Evolutionary conservation across 2,329 filamentous ascomycete species (phyloP), one percentile per base, ranked within the genome.

Genomic region (Cryoendolithus antarcticus): DNA sequence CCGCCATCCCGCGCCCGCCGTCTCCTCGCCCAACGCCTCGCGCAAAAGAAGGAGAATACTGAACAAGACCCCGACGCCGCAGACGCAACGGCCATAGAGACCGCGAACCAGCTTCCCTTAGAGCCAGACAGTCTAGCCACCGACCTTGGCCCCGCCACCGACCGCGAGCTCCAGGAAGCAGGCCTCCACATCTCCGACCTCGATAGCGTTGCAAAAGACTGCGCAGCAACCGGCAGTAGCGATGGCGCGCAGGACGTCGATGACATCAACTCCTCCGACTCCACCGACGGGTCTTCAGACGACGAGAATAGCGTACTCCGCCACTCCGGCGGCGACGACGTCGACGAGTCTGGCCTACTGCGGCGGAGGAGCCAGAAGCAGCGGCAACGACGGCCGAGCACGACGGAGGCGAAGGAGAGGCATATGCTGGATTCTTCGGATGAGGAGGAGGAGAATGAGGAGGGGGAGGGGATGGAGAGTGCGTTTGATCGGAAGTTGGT

Each of bases 11-110:
- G 89, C 38, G 89, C 89, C 6, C 77, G 89, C 37, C 72, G 86
- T 40, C 86, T 93, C 60, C 74, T 96, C n/a, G 88, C 86, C n/a
- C 83, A 84, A 9, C 77, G 88, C 9, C 71, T 96, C 9, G 66
- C 66, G 2, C 59, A 53, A 75, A 84, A 60, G 32, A 63, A 64
- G 35, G 47, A 51, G 28, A 46, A 49, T 30, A 44, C 45, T 11
- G 42, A 45, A 34, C 44, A 48, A 6, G 54, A 56, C 39, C 56
- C 56, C 0, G 57, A 61, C 34, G 48, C 49, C 31, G 55, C 49
- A 3, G 57, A 59, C 34, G 38, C 39, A 3, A 44, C 46, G n/a
- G 56, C 57, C 4, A 13, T 60, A 11, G 50, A 55, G 28, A 46
- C 48, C 5, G 49, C 54, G 2, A 38, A 37, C 6, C 39, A 65